phyloP scores from a whole-genome alignment of 2,329 filamentous ascomycete species.

The Hypoxylon sp. region DNA sequence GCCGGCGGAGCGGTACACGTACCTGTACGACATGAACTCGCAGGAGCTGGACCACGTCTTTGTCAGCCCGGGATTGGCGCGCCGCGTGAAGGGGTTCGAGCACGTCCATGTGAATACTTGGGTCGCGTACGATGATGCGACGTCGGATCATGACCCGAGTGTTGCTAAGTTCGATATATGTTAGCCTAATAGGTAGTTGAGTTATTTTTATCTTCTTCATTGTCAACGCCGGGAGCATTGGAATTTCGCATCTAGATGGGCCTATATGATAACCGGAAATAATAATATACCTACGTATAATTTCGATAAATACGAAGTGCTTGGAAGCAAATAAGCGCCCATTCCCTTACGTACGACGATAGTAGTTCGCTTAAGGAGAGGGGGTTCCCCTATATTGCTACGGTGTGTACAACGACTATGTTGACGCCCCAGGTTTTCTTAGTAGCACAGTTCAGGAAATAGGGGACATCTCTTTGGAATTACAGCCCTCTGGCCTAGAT shows the following conservation, averaged over 20 bases:
- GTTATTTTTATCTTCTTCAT: too few species aligned
- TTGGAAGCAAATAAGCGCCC: background rate
- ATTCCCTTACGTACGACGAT: background rate
- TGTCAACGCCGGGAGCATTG: background rate
- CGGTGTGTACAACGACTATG: background rate
- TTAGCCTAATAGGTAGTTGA: constrained; percentile 17
- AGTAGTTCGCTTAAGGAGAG: background rate
- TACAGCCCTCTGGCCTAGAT: constrained; percentile 1
- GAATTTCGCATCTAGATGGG: background rate
- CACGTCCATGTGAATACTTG: constrained; percentile 81
- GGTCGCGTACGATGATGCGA: constrained; percentile 68
- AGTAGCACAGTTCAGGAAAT: too few species aligned
- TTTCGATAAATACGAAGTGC: background rate
- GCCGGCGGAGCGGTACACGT: constrained; percentile 75
- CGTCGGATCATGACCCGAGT: constrained; percentile 79
- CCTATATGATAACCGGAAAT: background rate
- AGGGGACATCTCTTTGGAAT: background rate
- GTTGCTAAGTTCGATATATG: constrained; percentile 75
- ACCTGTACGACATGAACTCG: constrained; percentile 77
- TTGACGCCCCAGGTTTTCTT: background rate
- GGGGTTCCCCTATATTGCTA: background rate
- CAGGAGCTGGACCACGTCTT: constrained; percentile 81
- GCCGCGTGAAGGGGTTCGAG: constrained; percentile 66
- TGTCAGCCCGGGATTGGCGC: constrained; percentile 68
- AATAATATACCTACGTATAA: background rate